Evolutionary conservation across 768 basidiomycete genomes (phyloP), one percentile per base, ranked within the genome.

Genomic region (Krasilnikovozyma curviuscula): DNA sequence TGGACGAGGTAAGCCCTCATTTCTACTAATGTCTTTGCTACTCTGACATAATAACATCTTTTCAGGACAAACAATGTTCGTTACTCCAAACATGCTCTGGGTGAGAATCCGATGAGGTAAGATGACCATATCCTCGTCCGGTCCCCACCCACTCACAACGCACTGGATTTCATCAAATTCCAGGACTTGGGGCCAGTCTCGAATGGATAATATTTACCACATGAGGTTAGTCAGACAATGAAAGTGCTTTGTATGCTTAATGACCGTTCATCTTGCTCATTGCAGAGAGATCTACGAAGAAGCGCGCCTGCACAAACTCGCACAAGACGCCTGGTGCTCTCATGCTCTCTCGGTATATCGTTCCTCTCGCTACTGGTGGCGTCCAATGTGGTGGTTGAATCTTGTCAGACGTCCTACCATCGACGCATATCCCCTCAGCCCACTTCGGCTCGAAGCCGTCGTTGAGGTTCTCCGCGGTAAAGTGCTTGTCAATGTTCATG

Each of bases 401-500:
- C n/a, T n/a, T n/a, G n/a, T n/a, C n/a, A n/a, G n/a, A n/a, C n/a
- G n/a, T n/a, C n/a, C n/a, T n/a, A 38, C 37, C n/a, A 23, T 23
- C 23, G 18, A 38, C 37, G 37, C 7, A 7, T 7, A 38, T 16
- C n/a, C 37, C 7, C 7, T 38, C 32, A n/a, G 32, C 10, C n/a
- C 10, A 33, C 9, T 33, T 33, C n/a, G 9, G 32, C n/a, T n/a
- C n/a, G n/a, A n/a, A n/a, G 37, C 7, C 2, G 28, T 29, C 28
- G 28, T 42, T 30, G 46, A 39, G 14, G 31, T 29, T 0, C 18
- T 47, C 6, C 34, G 46, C 3, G 46, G 47, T 6, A 41, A 48
- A 24, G 38, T 54, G 13, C 34, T 51, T n/a, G 41, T 62, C 14
- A 40, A 62, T 43, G 63, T 61, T 44, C 77, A 81, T 54, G 81